phyloP scores from a whole-genome alignment of 805 yeast genomes.

The Diddensiella caesifluorescens region DNA sequence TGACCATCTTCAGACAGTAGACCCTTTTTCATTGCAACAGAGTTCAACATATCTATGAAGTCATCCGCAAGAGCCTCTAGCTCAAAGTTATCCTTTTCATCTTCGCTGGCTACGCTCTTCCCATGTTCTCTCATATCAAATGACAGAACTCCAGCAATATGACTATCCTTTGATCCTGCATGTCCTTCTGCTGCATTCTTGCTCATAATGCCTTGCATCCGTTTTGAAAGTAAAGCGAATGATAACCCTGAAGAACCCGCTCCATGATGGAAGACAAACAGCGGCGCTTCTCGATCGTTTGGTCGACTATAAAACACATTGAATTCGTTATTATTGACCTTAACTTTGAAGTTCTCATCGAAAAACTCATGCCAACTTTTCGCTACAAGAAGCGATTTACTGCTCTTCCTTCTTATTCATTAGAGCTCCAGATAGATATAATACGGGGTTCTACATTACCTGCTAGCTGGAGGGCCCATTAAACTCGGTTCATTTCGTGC shows the following conservation, averaged over 20 bases:
- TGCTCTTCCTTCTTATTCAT: too few relatives aligned
- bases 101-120: slow-evolving; percentile 33
- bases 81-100: slow-evolving; percentile 35
- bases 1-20: slow-evolving; percentile 4
- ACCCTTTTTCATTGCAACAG: slow-evolving; percentile 32
- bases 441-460: too few relatives aligned
- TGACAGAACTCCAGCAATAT: slow-evolving; percentile 55
- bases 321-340: slow-evolving; percentile 29
- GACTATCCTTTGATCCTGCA: slow-evolving; percentile 15
- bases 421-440: too few relatives aligned
- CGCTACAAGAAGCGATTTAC: neutral
- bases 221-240: slow-evolving; percentile 51
- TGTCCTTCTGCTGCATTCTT: slow-evolving; percentile 3
- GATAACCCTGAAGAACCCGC: slow-evolving; percentile 88
- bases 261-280: slow-evolving; percentile 84
- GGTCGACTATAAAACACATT: slow-evolving; percentile 61
- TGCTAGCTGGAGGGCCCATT: too few relatives aligned
- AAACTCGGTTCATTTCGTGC: too few relatives aligned
- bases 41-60: slow-evolving; percentile 43
- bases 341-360: slow-evolving; percentile 24
- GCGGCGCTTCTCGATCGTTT: slow-evolving; percentile 37
- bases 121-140: slow-evolving; percentile 92
- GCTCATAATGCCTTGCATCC: slow-evolving; percentile 29
- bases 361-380: slow-evolving; percentile 36
- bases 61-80: slow-evolving; percentile 55